Evolutionary conservation across 208 protist genomes (phyloP), one percentile per base, ranked within the genome.

Genomic region (Trypanosoma cruzi): DNA sequence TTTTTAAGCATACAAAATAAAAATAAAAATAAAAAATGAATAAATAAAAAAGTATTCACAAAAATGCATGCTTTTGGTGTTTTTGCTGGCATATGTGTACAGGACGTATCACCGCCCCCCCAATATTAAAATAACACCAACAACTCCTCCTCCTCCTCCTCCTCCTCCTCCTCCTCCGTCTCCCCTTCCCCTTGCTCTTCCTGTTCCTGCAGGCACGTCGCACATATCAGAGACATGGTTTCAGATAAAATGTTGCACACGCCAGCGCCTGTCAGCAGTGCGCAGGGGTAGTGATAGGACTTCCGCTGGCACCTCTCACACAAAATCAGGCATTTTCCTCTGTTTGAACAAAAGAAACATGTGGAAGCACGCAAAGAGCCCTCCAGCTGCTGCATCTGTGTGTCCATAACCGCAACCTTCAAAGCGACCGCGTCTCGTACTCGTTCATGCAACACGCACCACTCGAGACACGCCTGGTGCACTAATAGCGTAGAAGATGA

Each of bases 381-480:
- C 67, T 59, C 40, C 56, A 63, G 44, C 69, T 74, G 40, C 61
- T 75, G 53, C 40, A 31, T 26, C 71, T 44, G 14, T 8, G 34
- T 50, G 32, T 26, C 40, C 32, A 59, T 16, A 49, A 68, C 24
- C 24, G 5, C 32, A 13, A 58, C 20, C n/a, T 22, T 20, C 60
- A 68, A 36, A 46, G 59, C 44, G 24, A 34, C 34, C 4, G 18
- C 53, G 20, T 42, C 63, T 26, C 48, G 32, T 6, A 76, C 40
- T 26, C 34, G 32, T 1, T 37, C 13, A 5, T 32, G 74, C 31
- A 90, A 56, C 55, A 90, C n/a, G 14, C 82, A 84, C 90, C 87
- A 95, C 55, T 82, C 82, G n/a, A 95, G 63, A 55, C 90, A 95
- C 63, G 87, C 82, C 73, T 95, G 84, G 56, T 95, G 89, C 0